These are phyloP conservation scores for Microstegium vimineum DNA, from an alignment of 176 grass and related monocot genomes.

Conservation along the genomic window DNA sequence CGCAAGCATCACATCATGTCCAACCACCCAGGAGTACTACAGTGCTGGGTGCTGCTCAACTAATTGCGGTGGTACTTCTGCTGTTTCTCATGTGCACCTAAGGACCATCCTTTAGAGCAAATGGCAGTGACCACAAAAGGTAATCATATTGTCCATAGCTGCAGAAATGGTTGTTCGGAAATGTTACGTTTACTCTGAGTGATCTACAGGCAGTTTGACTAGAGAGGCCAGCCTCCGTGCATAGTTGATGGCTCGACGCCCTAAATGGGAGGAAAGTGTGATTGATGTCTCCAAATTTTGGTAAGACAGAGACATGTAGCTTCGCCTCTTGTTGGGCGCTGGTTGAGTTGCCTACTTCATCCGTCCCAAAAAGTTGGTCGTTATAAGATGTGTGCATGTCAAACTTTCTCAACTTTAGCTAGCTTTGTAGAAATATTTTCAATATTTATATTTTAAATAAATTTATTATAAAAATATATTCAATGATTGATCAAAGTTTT, in stretches of 20 bases:
- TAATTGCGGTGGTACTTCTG: not conserved
- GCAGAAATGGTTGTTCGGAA: not conserved
- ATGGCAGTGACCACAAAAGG: constrained; percentile 2
- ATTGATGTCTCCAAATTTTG: not conserved
- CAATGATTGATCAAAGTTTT: too few species aligned
- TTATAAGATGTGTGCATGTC: too few species aligned
- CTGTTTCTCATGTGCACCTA: not conserved
- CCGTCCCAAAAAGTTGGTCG: too few species aligned
- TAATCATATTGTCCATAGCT: not conserved
- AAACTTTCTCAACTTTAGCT: too few species aligned
- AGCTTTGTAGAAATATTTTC: too few species aligned
- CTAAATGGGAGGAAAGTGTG: not conserved
- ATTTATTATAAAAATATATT: too few species aligned
- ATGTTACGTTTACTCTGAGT: not conserved
- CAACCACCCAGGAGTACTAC: constrained; percentile 4
- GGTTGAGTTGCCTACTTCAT: not conserved
- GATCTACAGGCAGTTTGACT: not conserved
- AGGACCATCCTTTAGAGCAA: not conserved
- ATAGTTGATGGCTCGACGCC: not conserved
- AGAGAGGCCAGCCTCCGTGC: not conserved
- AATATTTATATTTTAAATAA: too few species aligned
- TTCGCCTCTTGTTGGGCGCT: too few species aligned
- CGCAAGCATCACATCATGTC: not conserved
- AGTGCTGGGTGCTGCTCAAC: not conserved
- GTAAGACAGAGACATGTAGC: not conserved